Evolutionary conservation across 2,329 filamentous ascomycete genomes (phyloP), one percentile per base, ranked within the genome.

Genomic region (Colletotrichum eremochloae): DNA sequence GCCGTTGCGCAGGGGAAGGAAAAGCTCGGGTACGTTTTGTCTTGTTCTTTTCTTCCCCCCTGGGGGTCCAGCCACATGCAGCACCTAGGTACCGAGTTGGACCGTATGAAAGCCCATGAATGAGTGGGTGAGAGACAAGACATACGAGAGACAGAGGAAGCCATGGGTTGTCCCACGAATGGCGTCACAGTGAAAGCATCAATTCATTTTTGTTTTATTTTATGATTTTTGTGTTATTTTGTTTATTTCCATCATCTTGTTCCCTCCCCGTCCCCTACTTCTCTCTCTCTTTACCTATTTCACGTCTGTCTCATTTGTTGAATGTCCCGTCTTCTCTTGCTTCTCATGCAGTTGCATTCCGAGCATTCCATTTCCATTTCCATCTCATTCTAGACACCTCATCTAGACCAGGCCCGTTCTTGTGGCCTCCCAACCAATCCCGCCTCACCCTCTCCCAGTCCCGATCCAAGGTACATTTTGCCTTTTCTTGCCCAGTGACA

Each of bases 111-210:
- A 24, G 24, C 24, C 24, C 40, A 14, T 29, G 29, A 48, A 31
- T n/a, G 29, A 62, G n/a, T 1, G n/a, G 29, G 60, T 29, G 42
- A 38, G 57, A 48, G 42, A 46, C 38, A 7, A 36, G 55, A 2
- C 15, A n/a, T 24, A 18, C 18, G 14, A 18, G 56, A 42, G 55
- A 40, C 6, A 20, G 56, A 58, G n/a, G 12, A 12, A 7, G 48
- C 48, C 8, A 24, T 62, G n/a, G n/a, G 33, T 14, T 40, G 61
- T 63, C 36, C 61, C 48, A 52, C 36, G 36, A 53, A 63, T 63
- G 61, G 46, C 61, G 61, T 63, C 61, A 63, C 61, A 36, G 36
- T 63, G 46, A 63, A 53, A 42, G 29, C 44, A 53, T 36, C 31
- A 9, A 31, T 38, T 14, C 29, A 18, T n/a, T 7, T 40, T 36